phyloP scores from a whole-genome alignment of 2,329 filamentous ascomycete genomes.

The Aspergillus pseudoglaucus region DNA sequence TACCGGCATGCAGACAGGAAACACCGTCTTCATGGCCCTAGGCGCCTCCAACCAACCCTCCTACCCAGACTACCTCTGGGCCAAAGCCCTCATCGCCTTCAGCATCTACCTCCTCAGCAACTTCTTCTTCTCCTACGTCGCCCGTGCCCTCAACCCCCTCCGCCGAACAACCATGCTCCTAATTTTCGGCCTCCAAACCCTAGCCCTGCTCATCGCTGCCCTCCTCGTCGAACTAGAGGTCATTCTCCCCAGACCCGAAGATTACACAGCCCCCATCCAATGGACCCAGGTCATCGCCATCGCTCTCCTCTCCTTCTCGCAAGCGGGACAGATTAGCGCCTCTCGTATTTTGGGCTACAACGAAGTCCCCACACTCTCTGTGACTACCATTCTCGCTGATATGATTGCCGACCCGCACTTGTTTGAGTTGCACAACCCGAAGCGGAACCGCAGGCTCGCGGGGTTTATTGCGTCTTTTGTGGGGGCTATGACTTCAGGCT shows the following conservation, averaged over 20 bases:
- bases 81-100: constrained; percentile 38
- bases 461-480: constrained; percentile 34
- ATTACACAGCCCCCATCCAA: constrained; percentile 15
- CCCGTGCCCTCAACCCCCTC: constrained; percentile 24
- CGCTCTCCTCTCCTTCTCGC: constrained; percentile 34
- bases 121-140: constrained; percentile 33
- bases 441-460: constrained; percentile 29
- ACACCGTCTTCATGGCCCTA: constrained; percentile 39
- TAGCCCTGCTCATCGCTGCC: constrained; percentile 28
- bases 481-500: constrained; percentile 37
- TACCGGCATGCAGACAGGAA: constrained; percentile 42
- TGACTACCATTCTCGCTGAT: constrained; percentile 37
- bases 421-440: constrained; percentile 20
- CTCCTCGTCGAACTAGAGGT: constrained; percentile 26
- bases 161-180: constrained; percentile 34
- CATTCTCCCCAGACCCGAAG: constrained; percentile 24
- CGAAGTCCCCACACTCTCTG: constrained; percentile 38
- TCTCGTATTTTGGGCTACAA: constrained; percentile 31
- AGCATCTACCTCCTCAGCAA: constrained; percentile 32
- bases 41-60: constrained; percentile 36
- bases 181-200: constrained; percentile 35
- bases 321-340: constrained; percentile 34
- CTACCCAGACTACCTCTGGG: constrained; percentile 35
- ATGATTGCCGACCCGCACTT: constrained; percentile 31
- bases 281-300: constrained; percentile 36